phyloP scores from a whole-genome alignment of 805 yeast species.

The Saccharomycopsis babjevae region DNA sequence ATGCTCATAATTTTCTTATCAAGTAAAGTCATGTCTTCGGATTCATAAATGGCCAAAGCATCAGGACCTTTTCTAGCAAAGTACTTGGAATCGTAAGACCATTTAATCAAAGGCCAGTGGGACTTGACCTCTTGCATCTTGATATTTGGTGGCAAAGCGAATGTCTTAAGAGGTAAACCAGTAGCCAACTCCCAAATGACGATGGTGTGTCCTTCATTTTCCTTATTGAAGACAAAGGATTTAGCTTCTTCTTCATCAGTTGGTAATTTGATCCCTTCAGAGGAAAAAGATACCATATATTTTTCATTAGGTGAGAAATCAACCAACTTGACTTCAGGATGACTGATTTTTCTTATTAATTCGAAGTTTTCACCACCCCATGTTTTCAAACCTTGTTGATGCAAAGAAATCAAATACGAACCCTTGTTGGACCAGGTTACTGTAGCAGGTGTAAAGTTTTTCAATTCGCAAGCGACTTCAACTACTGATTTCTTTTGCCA shows the following conservation, averaged over 20 bases:
- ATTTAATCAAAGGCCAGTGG: conserved; percentile 92
- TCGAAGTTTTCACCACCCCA: conserved; percentile 89
- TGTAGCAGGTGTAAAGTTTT: conserved; percentile 78
- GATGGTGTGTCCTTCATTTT: conserved; percentile 85
- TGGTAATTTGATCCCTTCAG: conserved; percentile 68
- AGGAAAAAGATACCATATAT: conserved; percentile 82
- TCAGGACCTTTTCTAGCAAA: conserved; percentile 94
- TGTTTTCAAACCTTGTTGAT: conserved; percentile 87
- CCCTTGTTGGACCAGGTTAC: conserved; percentile 93
- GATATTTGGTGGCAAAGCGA: conserved; percentile 74
- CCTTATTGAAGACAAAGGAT: conserved; percentile 73
- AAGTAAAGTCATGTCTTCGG: conserved; percentile 63
- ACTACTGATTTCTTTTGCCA: conserved; percentile 71
- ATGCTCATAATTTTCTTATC: conserved; percentile 80
- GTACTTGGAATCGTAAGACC: conserved; percentile 88
- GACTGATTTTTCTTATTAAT: conserved; percentile 68
- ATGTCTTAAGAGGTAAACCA: conserved; percentile 77
- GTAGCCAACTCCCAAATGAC: conserved; percentile 87
- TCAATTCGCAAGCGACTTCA: conserved; percentile 68
- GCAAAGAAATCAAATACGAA: conserved; percentile 74
- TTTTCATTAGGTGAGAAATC: conserved; percentile 92
- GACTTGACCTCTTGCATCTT: conserved; percentile 42
- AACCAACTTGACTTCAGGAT: conserved; percentile 79
- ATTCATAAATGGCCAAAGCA: conserved; percentile 83
- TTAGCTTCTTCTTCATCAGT: conserved; percentile 55